Conservation (phyloP, 2,329 filamentous ascomycete genomes). For the Fusarium sp. region DNA sequence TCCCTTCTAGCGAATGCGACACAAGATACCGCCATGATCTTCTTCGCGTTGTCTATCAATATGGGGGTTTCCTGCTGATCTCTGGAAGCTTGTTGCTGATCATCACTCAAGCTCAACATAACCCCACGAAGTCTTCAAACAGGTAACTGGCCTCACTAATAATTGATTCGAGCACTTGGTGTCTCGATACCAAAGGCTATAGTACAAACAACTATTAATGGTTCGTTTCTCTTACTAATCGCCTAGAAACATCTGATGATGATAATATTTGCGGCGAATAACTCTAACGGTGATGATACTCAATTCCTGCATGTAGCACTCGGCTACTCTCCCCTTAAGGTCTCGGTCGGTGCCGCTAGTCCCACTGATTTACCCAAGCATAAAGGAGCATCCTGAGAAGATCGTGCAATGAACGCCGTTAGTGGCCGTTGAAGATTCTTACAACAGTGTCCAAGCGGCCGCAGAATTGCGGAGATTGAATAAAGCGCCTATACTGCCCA, state of each 20-base stretch:
- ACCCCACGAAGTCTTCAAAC: neutral
- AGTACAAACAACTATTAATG: neutral
- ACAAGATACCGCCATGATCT: neutral
- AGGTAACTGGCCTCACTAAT: too few species aligned
- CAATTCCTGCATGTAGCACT: neutral
- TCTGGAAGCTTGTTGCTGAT: neutral
- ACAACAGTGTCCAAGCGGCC: neutral
- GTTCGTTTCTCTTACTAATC: neutral
- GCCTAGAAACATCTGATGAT: neutral
- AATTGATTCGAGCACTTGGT: neutral
- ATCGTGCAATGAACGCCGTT: accelerated
- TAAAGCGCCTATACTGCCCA: neutral
- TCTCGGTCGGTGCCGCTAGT: neutral
- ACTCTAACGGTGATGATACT: neutral
- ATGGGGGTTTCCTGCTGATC: neutral
- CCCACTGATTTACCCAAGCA: neutral
- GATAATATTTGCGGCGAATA: neutral
- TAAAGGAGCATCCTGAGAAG: neutral
- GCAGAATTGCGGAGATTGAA: neutral
- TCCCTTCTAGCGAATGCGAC: neutral
- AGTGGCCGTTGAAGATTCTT: neutral
- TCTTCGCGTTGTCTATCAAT: neutral
- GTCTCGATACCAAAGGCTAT: neutral
- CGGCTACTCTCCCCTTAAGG: neutral
- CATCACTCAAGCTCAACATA: neutral